Percentiles rank a stretch among this genome's conserved stretches.
These are phyloP conservation scores for Bryoerythrophyllum caledonicum DNA, from an alignment of 225 moss, liverwort and hornwort species.

Conservation along the genomic window DNA sequence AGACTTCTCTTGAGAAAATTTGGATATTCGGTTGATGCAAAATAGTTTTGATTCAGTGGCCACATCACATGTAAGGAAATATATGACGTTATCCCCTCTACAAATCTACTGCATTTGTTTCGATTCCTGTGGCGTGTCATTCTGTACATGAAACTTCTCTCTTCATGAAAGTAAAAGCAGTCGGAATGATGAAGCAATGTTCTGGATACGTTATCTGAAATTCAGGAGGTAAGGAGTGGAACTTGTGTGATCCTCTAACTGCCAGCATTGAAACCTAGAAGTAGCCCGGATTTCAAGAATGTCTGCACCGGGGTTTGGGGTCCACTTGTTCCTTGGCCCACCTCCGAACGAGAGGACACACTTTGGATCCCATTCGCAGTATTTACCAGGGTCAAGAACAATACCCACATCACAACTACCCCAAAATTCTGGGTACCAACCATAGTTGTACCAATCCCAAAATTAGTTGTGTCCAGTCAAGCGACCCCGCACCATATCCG, in stretches of 20 bases:
- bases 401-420: too few species aligned
- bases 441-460: too few species aligned
- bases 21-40: conserved; percentile 42
- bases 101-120: background rate
- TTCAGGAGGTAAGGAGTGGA: background rate
- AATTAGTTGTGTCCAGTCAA: too few species aligned
- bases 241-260: background rate
- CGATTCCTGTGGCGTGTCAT: background rate
- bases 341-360: background rate
- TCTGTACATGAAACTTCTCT: background rate
- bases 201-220: background rate
- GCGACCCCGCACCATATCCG: too few species aligned
- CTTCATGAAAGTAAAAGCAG: too few species aligned
- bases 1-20: conserved; percentile 47
- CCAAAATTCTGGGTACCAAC: too few species aligned
- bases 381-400: background rate
- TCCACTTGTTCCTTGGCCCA: background rate
- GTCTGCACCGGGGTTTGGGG: too few species aligned
- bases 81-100: conserved; percentile 14
- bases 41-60: conserved; percentile 31
- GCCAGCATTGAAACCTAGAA: background rate
- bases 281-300: background rate
- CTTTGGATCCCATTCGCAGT: background rate
- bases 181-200: too few species aligned
- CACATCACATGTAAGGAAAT: conserved; percentile 8